Percentiles rank a stretch among this genome's conserved stretches.
Evolutionary conservation across 2,329 filamentous ascomycete species (phyloP).

Genomic region (Orbilia quercus): DNA sequence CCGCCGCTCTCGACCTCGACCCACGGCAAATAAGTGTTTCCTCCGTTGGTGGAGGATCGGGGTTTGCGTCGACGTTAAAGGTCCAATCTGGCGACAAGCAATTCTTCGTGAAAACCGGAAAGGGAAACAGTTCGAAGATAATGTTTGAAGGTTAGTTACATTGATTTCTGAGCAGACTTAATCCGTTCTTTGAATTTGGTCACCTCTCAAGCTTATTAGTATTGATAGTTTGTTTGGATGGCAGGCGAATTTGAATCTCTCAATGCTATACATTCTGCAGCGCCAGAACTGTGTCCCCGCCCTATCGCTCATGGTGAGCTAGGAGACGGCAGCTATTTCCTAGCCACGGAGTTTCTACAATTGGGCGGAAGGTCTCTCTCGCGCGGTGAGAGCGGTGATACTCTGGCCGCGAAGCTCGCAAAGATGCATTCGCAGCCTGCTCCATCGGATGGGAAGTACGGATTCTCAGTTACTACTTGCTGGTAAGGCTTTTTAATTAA

Average conservation of each 20-base stretch:
- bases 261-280: constrained; percentile 78
- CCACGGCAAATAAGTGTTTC: constrained; percentile 69
- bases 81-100: constrained; percentile 66
- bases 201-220: no score
- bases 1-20: constrained; percentile 70
- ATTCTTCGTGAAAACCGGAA: constrained; percentile 79
- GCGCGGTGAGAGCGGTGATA: constrained; percentile 64
- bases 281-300: constrained; percentile 79
- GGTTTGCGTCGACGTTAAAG: constrained; percentile 76
- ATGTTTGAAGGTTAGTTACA: constrained; percentile 74
- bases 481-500: constrained; percentile 63
- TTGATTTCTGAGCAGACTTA: background rate
- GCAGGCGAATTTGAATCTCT: constrained; percentile 83
- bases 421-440: constrained; percentile 81
- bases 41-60: constrained; percentile 71
- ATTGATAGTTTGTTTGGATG: background rate
- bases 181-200: no score
- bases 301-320: constrained; percentile 78
- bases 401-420: constrained; percentile 80
- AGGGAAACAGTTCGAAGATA: constrained; percentile 69
- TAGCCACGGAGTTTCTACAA: constrained; percentile 84
- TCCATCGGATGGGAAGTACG: constrained; percentile 76
- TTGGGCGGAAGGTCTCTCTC: constrained; percentile 64
- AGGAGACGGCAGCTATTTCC: constrained; percentile 67
- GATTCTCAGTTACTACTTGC: constrained; percentile 85